phyloP scores from a whole-genome alignment of 2,329 filamentous ascomycete species.

The Ploettnerulaceae sp. region DNA sequence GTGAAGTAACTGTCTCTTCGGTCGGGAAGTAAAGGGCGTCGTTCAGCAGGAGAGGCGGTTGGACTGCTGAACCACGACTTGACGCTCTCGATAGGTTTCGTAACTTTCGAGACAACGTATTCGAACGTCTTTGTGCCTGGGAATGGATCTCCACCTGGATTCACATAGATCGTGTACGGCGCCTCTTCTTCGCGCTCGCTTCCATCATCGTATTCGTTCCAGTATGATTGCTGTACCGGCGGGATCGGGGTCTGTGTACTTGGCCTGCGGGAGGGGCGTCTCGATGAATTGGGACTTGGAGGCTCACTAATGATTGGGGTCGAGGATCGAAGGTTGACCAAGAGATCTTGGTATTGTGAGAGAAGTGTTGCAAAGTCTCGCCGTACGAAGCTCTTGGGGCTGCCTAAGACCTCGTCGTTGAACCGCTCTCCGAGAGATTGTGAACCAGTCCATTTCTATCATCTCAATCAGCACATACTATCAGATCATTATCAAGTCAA shows the following conservation, averaged over 20 bases:
- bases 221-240: conserved; percentile 47
- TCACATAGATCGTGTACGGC: conserved; percentile 68
- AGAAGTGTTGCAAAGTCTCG: conserved; percentile 55
- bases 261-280: conserved; percentile 20
- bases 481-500: not conserved
- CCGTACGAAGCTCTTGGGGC: conserved; percentile 67
- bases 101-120: conserved; percentile 44
- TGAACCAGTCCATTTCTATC: conserved; percentile 77
- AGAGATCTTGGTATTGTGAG: conserved; percentile 47
- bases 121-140: conserved; percentile 50
- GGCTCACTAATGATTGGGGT: conserved; percentile 30
- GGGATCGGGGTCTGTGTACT: conserved; percentile 15
- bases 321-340: conserved; percentile 42
- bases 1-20: conserved; percentile 22
- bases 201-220: conserved; percentile 84
- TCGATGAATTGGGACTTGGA: conserved; percentile 16
- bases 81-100: conserved; percentile 46
- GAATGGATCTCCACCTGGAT: conserved; percentile 60
- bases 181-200: conserved; percentile 58
- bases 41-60: conserved; percentile 25
- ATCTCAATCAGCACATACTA: conserved; percentile 6
- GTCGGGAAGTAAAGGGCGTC: conserved; percentile 27
- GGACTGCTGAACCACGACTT: conserved; percentile 47
- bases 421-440: conserved; percentile 60
- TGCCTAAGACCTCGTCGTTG: conserved; percentile 58